A percentile compares a stretch with the other conserved stretches of the same genome.
Evolutionary conservation across 768 basidiomycete genomes (phyloP).

Genomic region (Termitomyces sp.): DNA sequence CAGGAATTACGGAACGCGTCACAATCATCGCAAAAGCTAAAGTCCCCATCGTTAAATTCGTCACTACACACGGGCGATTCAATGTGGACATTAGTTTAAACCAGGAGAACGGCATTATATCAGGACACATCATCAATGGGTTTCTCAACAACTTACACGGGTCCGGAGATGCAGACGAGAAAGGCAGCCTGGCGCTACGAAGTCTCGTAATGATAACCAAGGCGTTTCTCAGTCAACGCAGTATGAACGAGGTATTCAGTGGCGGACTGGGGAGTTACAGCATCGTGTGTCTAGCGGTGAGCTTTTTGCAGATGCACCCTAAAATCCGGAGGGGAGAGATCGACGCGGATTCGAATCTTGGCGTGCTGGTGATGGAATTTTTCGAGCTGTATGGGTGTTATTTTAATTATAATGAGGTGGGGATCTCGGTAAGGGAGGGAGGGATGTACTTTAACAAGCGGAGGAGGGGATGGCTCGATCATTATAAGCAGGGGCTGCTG

Average conservation of each 20-base stretch:
- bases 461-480: slow-evolving; percentile 74
- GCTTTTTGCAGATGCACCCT: slow-evolving; percentile 97
- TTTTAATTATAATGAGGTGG: slow-evolving; percentile 89
- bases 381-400: slow-evolving; percentile 91
- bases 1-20: slow-evolving; percentile 69
- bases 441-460: slow-evolving; percentile 87
- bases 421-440: slow-evolving; percentile 83
- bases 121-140: slow-evolving; percentile 74
- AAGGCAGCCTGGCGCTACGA: slow-evolving; percentile 62
- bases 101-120: slow-evolving; percentile 77
- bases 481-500: slow-evolving; percentile 50
- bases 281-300: slow-evolving; percentile 89
- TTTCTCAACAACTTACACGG: slow-evolving; percentile 63
- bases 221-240: slow-evolving; percentile 81
- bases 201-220: slow-evolving; percentile 87
- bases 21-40: slow-evolving; percentile 90
- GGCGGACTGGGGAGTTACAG: slow-evolving; percentile 94
- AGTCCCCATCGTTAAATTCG: slow-evolving; percentile 96
- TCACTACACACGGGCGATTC: slow-evolving; percentile 74
- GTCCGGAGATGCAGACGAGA: slow-evolving; percentile 8
- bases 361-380: slow-evolving; percentile 94
- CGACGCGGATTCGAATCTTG: slow-evolving; percentile 81
- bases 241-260: slow-evolving; percentile 97
- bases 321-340: slow-evolving; percentile 88
- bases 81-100: slow-evolving; percentile 94